Conservation (phyloP, 768 basidiomycete species). For the Suillus tomentosus region DNA sequence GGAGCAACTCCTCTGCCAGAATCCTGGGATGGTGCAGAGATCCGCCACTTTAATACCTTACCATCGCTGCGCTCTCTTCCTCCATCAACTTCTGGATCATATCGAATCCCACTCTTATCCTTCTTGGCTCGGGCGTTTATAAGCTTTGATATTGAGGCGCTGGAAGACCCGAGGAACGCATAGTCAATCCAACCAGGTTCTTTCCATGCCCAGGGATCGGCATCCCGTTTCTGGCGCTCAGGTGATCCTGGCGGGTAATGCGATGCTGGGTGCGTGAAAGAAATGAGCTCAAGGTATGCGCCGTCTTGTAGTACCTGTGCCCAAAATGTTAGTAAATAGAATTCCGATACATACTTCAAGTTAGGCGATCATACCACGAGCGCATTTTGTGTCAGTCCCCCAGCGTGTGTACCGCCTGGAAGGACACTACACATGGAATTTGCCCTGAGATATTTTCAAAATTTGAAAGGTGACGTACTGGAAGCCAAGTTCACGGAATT, state of each 20-base stretch:
- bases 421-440: constrained; percentile 49
- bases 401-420: constrained; percentile 65
- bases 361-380: constrained; percentile 50
- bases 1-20: constrained; percentile 45
- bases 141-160: constrained; percentile 45
- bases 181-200: constrained; percentile 69
- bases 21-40: constrained; percentile 40
- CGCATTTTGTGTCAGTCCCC: constrained; percentile 63
- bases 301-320: constrained; percentile 55
- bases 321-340: background rate
- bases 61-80: constrained; percentile 63
- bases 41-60: constrained; percentile 56
- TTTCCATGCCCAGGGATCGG: constrained; percentile 55
- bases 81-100: constrained; percentile 47
- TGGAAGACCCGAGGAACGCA: constrained; percentile 58
- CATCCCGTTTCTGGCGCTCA: constrained; percentile 43
- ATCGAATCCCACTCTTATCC: constrained; percentile 43
- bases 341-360: background rate
- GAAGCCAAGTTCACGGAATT: constrained; percentile 66
- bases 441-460: background rate
- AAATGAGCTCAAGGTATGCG: constrained; percentile 69
- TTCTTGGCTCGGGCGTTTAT: constrained; percentile 53
- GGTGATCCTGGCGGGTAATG: constrained; percentile 56
- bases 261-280: constrained; percentile 57
- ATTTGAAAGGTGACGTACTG: constrained; percentile 41